phyloP scores from a whole-genome alignment of 2,329 filamentous ascomycete species.

The Alternaria arborescens region DNA sequence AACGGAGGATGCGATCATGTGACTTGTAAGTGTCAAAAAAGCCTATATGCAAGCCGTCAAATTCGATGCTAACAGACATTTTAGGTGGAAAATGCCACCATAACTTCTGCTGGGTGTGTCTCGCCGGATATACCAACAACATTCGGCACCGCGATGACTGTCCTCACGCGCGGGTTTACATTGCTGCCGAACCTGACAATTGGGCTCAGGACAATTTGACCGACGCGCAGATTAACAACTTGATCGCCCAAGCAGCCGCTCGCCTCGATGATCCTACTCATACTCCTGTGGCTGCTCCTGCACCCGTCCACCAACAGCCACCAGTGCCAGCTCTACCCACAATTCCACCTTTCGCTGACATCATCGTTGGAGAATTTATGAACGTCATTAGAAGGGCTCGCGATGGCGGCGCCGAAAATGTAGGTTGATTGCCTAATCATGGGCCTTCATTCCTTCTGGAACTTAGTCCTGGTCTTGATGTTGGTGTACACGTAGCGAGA shows the following conservation, averaged over 20 bases:
- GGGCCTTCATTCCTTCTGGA: background rate
- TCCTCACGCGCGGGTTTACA: conserved; percentile 12
- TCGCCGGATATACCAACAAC: conserved; percentile 10
- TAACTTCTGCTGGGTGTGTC: conserved; percentile 37
- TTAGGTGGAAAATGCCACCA: conserved; percentile 26
- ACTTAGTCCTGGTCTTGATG: background rate
- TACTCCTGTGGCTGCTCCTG: background rate
- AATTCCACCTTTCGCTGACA: background rate
- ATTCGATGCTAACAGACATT: background rate
- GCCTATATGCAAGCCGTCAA: background rate
- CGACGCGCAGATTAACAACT: conserved; percentile 11
- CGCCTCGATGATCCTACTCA: background rate
- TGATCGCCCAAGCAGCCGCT: conserved; percentile 9
- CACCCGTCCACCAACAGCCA: background rate
- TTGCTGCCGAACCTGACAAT: conserved; percentile 24
- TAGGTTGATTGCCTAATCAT: background rate
- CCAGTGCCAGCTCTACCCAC: background rate
- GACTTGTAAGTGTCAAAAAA: conserved; percentile 25
- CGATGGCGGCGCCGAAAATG: background rate
- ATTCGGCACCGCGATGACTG: conserved; percentile 20
- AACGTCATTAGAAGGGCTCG: background rate
- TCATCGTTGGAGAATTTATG: background rate
- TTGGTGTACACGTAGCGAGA: background rate
- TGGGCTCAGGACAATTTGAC: conserved; percentile 16
- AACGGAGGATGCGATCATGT: conserved; percentile 39